phyloP scores from a whole-genome alignment of 805 yeast species.

The Starmerella cellae region DNA sequence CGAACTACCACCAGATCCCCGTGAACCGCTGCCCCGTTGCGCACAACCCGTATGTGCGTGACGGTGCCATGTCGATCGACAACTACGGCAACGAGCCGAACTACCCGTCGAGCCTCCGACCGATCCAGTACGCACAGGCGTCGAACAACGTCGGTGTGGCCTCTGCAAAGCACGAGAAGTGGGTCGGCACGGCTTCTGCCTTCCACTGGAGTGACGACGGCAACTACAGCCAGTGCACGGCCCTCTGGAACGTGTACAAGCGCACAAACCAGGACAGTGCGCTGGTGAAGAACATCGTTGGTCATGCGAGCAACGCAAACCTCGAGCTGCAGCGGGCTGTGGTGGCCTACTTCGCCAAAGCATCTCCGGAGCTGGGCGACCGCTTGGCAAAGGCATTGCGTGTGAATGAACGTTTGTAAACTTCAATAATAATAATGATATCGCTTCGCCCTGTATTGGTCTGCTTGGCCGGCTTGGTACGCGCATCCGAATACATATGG shows the following conservation, averaged over 20 bases:
- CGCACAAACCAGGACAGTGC: slow-evolving; percentile 75
- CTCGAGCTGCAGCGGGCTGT: slow-evolving; percentile 69
- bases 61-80: slow-evolving; percentile 42
- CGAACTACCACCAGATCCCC: slow-evolving; percentile 54
- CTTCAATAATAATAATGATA: too few species aligned
- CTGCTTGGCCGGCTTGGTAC: too few species aligned
- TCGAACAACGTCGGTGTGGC: slow-evolving; percentile 12
- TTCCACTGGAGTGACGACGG: slow-evolving; percentile 73
- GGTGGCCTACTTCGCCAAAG: slow-evolving; percentile 60
- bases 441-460: too few species aligned
- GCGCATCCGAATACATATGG: too few species aligned
- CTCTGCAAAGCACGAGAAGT: slow-evolving; percentile 48
- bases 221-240: slow-evolving; percentile 69
- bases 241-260: slow-evolving; percentile 64
- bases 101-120: slow-evolving; percentile 35
- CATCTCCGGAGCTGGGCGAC: slow-evolving; percentile 52
- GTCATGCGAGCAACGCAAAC: slow-evolving; percentile 53
- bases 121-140: slow-evolving; percentile 25
- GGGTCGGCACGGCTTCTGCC: slow-evolving; percentile 72
- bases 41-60: slow-evolving; percentile 40
- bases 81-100: slow-evolving; percentile 42
- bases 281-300: slow-evolving; percentile 71
- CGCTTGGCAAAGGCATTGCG: slow-evolving; percentile 8
- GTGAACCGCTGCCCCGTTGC: slow-evolving; percentile 46
- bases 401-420: not conserved